Evolutionary conservation across 192 early-diverging fungal genomes (phyloP).

Genomic region (Gonapodya sp.): DNA sequence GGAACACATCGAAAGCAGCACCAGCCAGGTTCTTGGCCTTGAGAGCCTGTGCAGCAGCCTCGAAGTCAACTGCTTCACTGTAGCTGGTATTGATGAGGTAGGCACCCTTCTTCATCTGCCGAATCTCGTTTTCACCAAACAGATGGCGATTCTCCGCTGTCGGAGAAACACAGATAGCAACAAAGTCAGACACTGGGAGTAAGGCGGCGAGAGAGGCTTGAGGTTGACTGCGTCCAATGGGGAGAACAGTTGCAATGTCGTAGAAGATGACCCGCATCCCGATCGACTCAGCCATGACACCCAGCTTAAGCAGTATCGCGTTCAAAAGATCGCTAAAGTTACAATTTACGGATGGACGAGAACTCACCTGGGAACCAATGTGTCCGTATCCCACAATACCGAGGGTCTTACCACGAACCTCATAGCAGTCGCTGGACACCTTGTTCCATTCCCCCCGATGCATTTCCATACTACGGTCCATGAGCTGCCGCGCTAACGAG

Average conservation of each 20-base stretch:
- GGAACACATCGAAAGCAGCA: constrained; percentile 32
- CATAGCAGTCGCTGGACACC: constrained; percentile 30
- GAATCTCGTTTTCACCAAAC: constrained; percentile 32
- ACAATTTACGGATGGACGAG: background rate
- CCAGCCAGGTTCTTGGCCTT: constrained; percentile 33
- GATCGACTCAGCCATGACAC: constrained; percentile 36
- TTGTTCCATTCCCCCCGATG: constrained; percentile 41
- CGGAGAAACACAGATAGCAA: constrained; percentile 27
- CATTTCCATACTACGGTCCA: constrained; percentile 33
- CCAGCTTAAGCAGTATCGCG: background rate
- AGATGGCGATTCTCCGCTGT: constrained; percentile 29
- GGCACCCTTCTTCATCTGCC: constrained; percentile 36
- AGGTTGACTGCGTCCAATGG: constrained; percentile 29
- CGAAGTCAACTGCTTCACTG: constrained; percentile 31
- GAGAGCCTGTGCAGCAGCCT: constrained; percentile 35
- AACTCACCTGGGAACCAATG: constrained; percentile 28
- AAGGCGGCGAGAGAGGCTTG: constrained; percentile 23
- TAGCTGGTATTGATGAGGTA: constrained; percentile 31
- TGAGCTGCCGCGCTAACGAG: constrained; percentile 31
- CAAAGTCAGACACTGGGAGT: constrained; percentile 30
- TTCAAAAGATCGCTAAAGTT: background rate
- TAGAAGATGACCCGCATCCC: constrained; percentile 35
- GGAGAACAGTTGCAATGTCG: constrained; percentile 32
- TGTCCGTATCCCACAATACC: constrained; percentile 43
- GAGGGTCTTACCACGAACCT: constrained; percentile 39